A percentile compares a stretch with the other conserved stretches of the same genome.
phyloP scores from a whole-genome alignment of 257 asterid genomes.

The Fraxinus pennsylvanica region DNA sequence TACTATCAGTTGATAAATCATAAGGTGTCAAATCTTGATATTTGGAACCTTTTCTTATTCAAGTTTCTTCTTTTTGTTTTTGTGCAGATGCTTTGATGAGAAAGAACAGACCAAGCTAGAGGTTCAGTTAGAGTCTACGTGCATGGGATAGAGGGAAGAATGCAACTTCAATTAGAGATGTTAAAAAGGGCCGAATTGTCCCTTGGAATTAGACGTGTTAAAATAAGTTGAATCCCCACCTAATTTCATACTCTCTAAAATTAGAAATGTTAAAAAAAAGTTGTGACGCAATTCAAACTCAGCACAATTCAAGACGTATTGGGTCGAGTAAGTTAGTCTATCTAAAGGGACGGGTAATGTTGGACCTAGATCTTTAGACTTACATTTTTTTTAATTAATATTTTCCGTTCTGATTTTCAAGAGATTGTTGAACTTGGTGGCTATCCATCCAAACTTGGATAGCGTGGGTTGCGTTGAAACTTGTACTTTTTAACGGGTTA shows the following conservation, averaged over 20 bases:
- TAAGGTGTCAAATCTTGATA: neutral
- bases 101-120: constrained; percentile 6
- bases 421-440: too few species aligned
- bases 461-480: too few species aligned
- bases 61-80: constrained; percentile 2
- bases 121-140: neutral
- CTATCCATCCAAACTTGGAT: too few species aligned
- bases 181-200: neutral
- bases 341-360: neutral
- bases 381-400: too few species aligned
- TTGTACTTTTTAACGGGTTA: too few species aligned
- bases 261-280: too few species aligned
- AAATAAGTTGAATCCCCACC: neutral
- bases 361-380: neutral
- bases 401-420: too few species aligned
- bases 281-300: neutral
- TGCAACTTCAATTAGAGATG: neutral
- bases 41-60: neutral
- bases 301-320: too few species aligned
- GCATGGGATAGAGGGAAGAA: neutral
- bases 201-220: neutral
- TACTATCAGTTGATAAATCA: neutral
- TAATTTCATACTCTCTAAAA: too few species aligned
- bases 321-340: neutral
- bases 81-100: constrained; percentile 7